Evolutionary conservation across 1,139 yeast genomes (phyloP).

Genomic region (Zygosaccharomyces sapae): DNA sequence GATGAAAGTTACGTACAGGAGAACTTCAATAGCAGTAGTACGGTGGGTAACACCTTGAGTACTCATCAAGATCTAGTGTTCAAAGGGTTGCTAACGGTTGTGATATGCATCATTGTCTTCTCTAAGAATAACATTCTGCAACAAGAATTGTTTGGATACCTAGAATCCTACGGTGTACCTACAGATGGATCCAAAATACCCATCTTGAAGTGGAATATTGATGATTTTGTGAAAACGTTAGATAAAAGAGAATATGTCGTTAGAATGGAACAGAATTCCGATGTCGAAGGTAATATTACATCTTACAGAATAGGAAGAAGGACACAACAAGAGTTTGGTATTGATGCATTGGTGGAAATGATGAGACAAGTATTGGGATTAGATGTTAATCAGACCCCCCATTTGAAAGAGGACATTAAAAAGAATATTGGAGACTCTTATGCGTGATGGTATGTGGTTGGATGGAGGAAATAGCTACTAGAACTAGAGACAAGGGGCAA

Average conservation of each 20-base stretch:
- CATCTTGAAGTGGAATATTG: conserved; percentile 21
- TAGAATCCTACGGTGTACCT: conserved; percentile 31
- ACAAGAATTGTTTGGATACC: conserved; percentile 22
- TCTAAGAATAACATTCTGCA: conserved; percentile 31
- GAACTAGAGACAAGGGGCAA: conserved; percentile 2
- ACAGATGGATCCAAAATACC: conserved; percentile 30
- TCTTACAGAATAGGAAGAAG: conserved; percentile 30
- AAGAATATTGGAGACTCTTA: conserved; percentile 30
- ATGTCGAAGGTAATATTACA: conserved; percentile 21
- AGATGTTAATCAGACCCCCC: conserved; percentile 16
- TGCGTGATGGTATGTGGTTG: background rate
- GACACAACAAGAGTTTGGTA: conserved; percentile 28
- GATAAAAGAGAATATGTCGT: conserved; percentile 27
- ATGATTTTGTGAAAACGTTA: conserved; percentile 23
- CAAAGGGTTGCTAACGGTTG: conserved; percentile 27
- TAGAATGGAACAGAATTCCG: conserved; percentile 25
- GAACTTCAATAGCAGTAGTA: conserved; percentile 14
- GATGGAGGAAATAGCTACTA: too few relatives aligned
- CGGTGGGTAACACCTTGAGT: conserved; percentile 16
- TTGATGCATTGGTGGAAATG: conserved; percentile 22
- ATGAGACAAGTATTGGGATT: conserved; percentile 25
- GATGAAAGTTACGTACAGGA: conserved; percentile 23
- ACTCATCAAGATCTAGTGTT: conserved; percentile 22
- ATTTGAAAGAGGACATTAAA: conserved; percentile 21
- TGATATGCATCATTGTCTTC: conserved; percentile 25